Percentiles rank a stretch among this genome's conserved stretches.
phyloP scores from a whole-genome alignment of 805 yeast species.

The Ogataea wickerhamii region DNA sequence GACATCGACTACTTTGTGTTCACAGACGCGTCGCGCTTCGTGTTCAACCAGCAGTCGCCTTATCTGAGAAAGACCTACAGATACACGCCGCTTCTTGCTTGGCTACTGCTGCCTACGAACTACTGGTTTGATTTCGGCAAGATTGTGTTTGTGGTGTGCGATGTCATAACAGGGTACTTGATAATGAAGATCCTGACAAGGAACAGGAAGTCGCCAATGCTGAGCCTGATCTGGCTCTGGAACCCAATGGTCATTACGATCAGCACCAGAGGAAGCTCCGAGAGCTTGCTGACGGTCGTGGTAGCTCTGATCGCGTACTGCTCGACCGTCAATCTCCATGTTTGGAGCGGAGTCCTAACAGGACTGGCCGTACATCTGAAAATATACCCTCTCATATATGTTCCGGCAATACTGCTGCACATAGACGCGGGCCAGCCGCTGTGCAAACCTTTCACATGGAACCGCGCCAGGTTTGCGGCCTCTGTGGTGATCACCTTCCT shows the following conservation, averaged over 20 bases:
- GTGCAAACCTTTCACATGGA: slow-evolving; percentile 38
- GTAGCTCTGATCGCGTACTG: slow-evolving; percentile 56
- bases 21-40: slow-evolving; percentile 82
- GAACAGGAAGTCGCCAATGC: slow-evolving; percentile 8
- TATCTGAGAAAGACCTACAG: slow-evolving; percentile 84
- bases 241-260: slow-evolving; percentile 96
- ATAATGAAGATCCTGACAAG: slow-evolving; percentile 40
- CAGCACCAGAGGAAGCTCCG: slow-evolving; percentile 90
- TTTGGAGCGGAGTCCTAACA: slow-evolving; percentile 46
- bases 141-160: slow-evolving; percentile 69
- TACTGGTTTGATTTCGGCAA: slow-evolving; percentile 71
- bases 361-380: slow-evolving; percentile 87
- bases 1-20: slow-evolving; percentile 94
- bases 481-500: slow-evolving; percentile 43
- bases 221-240: slow-evolving; percentile 63
- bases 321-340: slow-evolving; percentile 33
- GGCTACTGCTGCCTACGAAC: slow-evolving; percentile 73
- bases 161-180: slow-evolving; percentile 73
- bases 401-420: slow-evolving; percentile 60
- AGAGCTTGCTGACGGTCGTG: slow-evolving; percentile 79
- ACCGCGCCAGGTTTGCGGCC: slow-evolving; percentile 40
- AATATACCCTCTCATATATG: slow-evolving; percentile 84
- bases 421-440: slow-evolving; percentile 30
- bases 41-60: slow-evolving; percentile 60
- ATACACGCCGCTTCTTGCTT: slow-evolving; percentile 86